Base-by-base conservation (phyloP, 2,329 filamentous ascomycete genomes). In the Talaromyces atroroseus region DNA sequence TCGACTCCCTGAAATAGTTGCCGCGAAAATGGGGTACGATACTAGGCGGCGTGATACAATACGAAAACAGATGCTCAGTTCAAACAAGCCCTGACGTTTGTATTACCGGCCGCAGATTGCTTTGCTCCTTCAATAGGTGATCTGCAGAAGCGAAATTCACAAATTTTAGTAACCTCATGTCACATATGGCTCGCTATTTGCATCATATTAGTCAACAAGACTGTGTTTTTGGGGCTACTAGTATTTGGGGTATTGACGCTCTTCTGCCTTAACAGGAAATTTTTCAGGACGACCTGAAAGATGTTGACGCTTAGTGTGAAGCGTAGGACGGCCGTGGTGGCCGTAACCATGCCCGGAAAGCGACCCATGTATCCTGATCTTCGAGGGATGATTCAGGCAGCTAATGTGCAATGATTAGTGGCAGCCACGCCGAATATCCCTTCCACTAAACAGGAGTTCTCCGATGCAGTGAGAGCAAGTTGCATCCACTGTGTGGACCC, bases 191-290 rank as follows among this genome's bases (percentile, higher is more conserved):
- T 45, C 29, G 36, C 6, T 32, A 24, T 18, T 46, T 38, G 42
- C 29, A 16, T 47, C 14, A 16, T 47, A 32, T 47, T 34, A n/a
- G 26, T 23, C 36, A 34, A 46, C 32, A 26, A 42, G 26, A 18
- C 26, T 23, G 18, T 23, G 23, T 29, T 32, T 29, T 38, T 10
- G 20, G 45, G 36, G 44, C 34, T 14, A 21, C 24, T 26, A 42
- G 38, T 47, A 38, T 34, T 38, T 23, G 51, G 14, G 11, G 40
- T 47, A 29, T 46, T 47, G 42, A 16, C n/a, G 34, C 57, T 55
- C 57, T 56, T 61, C 61, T 61, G 52, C 56, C 57, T 40, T 38
- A 20, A 51, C 26, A n/a, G 26, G 26, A 16, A 47, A 53, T 36
- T 20, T 12, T 26, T 50, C 20, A 16, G 49, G 26, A 55, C 50